Base-by-base conservation (phyloP, 805 yeast species). In the Saccharomyces kudriavzevii region DNA sequence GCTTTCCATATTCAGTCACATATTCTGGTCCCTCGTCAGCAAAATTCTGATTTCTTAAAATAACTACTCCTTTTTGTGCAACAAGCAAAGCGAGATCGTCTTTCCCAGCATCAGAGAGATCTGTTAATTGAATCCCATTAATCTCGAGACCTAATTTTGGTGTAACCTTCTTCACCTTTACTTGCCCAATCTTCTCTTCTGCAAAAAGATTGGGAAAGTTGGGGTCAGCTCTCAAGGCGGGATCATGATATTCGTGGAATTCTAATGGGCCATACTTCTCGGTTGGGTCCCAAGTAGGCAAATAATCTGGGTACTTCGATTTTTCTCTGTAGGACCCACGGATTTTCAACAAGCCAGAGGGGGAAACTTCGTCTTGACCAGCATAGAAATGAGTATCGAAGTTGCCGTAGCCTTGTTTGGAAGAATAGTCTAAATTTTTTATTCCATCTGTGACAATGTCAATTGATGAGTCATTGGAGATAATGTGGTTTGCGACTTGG, bases 141-240 rank as follows among this genome's bases (percentile, higher is more conserved):
- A 87, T 71, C 57, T 82, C 88, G 20, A 83, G 73, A 22, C 94
- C 95, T 51, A 87, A 73, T 62, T 80, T 84, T 29, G 94, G 92
- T 1, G 88, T 80, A 40, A 86, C 66, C 57, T 77, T 78, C 48
- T 65, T 64, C 26, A 65, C 55, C 17, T 30, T 35, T 25, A 60
- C 60, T 24, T 68, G 66, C 31, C 67, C 56, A 52, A 56, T 55
- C 2, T 54, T 58, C 2, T 62, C 60, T 11, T 54, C 54, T 17
- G 75, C 59, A n/a, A 63, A 51, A n/a, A 64, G 45, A 29, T 62
- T 60, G 17, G 60, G 54, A 30, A 61, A 62, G 4, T 22, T 47
- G 11, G 59, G 50, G 47, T 62, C 59, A 29, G 66, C 67, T 29
- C 58, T 56, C 52, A 54, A 52, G 11, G 59, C 65, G 22, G 62